A percentile compares a stretch with the other conserved stretches of the same genome.
phyloP scores from a whole-genome alignment of 768 basidiomycete species.

The Tulasnella sp. region DNA sequence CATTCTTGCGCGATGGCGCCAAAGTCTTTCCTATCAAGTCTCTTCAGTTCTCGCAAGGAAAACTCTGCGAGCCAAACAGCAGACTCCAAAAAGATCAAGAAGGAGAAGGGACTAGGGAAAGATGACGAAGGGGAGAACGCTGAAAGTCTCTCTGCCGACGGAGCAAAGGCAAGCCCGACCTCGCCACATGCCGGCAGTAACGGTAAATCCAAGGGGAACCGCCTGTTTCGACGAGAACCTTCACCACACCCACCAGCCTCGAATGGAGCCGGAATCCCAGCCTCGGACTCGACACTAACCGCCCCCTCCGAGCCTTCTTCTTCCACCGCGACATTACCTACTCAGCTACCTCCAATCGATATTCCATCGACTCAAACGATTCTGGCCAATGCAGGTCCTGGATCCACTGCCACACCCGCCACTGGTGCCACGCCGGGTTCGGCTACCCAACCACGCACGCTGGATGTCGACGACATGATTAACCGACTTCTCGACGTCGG shows the following conservation, averaged over 20 bases:
- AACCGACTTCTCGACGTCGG: constrained; percentile 93
- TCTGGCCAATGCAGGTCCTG: constrained; percentile 65
- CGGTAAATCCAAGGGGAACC: constrained; percentile 24
- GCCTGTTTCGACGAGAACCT: constrained; percentile 20
- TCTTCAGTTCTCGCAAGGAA: constrained; percentile 33
- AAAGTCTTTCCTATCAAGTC: constrained; percentile 28
- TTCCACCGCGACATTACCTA: constrained; percentile 34
- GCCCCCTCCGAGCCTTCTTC: constrained; percentile 36
- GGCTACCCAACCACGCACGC: constrained; percentile 53
- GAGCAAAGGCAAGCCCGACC: constrained; percentile 2
- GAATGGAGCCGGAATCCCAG: constrained; percentile 22
- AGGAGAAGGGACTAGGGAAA: constrained; percentile 11
- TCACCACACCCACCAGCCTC: constrained; percentile 24
- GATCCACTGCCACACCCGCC: constrained; percentile 42
- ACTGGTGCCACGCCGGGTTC: constrained; percentile 38
- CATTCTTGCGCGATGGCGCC: constrained; percentile 24
- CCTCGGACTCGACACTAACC: constrained; percentile 10
- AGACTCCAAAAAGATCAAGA: constrained; percentile 28
- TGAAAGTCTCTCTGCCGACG: constrained; percentile 2
- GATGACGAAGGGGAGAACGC: constrained; percentile 13
- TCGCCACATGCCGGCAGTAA: not conserved
- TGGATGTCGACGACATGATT: constrained; percentile 99
- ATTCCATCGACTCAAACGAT: constrained; percentile 84
- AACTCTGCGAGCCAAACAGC: not conserved
- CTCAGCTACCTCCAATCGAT: constrained; percentile 59